Evolutionary conservation across 108 stramenopile species (phyloP), one percentile per base, ranked within the genome.

Genomic region (Asterionellopsis glacialis): DNA sequence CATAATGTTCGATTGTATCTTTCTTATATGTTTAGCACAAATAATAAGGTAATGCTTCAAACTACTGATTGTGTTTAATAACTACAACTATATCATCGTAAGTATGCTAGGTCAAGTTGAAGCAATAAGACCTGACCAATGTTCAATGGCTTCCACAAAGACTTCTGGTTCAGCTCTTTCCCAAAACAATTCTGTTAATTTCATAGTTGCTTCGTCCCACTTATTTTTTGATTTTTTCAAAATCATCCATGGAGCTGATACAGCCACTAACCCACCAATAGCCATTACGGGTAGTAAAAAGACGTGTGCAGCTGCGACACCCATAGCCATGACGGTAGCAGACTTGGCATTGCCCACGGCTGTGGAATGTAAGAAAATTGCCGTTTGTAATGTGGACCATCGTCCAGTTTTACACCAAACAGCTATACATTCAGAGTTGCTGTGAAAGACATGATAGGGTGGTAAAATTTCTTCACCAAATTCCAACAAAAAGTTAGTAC

Each of bases 321-420:
- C 60, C 0, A 69, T 14, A 9, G 59, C 63, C 19, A 62, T 38
- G 22, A 69, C 60, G 0, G 61, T 72, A 12, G 56, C 59, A 9
- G 59, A 61, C 49, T 79, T 79, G 27, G 74, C 74, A 58, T 75
- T 68, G 0, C 77, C 73, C 58, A 79, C 66, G 18, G 77, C 69
- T 28, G 77, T 74, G 27, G 77, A 73, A 44, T 72, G 70, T 18
- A 73, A 67, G 40, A 75, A 79, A 23, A 79, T 67, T 9, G 72
- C 68, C 38, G 83, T 73, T 48, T 84, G 83, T 7, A 80, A 58
- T 15, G 83, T 84, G 11, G 66, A 63, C 83, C 83, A 84, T n/a
- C 54, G 52, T 12, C 83, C 83, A 0, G 83, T 84, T 51, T 80
- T 80, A 62, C 79, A 77, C 82, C 82, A 91, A 22, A 91, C 81